These are phyloP conservation scores for Fusarium nodosum DNA, from an alignment of 2,329 filamentous ascomycete species.

Conservation along the genomic window DNA sequence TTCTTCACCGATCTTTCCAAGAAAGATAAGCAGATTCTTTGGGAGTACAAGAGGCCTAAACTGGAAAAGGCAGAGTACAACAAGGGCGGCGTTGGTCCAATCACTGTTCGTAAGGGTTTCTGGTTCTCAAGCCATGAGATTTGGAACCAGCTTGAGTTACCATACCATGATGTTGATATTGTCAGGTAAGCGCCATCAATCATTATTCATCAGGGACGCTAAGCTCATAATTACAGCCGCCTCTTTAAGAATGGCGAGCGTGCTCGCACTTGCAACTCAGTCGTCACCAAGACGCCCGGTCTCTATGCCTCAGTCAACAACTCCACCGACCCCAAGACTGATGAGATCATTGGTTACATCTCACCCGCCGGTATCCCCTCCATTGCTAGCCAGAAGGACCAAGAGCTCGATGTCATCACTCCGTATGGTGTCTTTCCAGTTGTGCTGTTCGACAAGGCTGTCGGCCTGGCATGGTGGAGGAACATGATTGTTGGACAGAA, in stretches of 20 bases:
- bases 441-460: neutral
- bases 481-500: neutral
- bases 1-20: neutral
- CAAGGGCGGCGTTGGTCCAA: neutral
- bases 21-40: neutral
- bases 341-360: neutral
- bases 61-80: neutral
- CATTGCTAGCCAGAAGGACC: neutral
- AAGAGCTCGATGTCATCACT: neutral
- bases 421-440: neutral
- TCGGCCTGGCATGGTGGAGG: neutral
- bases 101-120: neutral
- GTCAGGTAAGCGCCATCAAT: neutral
- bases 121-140: neutral
- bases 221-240: neutral
- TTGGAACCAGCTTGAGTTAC: neutral
- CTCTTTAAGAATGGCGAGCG: neutral
- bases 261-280: neutral
- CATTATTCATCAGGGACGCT: too few relatives aligned
- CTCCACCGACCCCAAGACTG: neutral
- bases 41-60: neutral
- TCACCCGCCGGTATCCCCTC: neutral
- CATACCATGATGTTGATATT: neutral
- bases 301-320: neutral
- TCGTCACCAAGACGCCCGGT: neutral